Percentiles rank a stretch among this genome's conserved stretches.
phyloP scores from a whole-genome alignment of 768 basidiomycete species.

The Lentinula raphanica region DNA sequence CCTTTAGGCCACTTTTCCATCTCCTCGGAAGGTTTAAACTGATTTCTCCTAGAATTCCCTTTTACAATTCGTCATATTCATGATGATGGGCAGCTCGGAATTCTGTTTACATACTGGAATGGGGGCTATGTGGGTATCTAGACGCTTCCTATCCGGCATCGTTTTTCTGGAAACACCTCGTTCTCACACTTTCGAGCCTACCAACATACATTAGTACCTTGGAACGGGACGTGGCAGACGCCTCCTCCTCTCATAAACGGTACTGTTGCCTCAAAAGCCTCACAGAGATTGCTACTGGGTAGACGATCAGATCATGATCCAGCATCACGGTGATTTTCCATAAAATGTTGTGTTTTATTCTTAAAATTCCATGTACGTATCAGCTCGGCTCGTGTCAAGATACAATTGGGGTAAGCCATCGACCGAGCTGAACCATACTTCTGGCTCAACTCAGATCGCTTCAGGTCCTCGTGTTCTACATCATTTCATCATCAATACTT shows the following conservation, averaged over 20 bases:
- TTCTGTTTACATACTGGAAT: neutral
- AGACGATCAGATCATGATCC: neutral
- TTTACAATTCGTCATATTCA: neutral
- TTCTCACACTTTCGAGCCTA: neutral
- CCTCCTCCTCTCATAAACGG: too few species aligned
- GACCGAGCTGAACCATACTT: constrained; percentile 1
- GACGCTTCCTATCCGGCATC: neutral
- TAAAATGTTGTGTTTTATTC: neutral
- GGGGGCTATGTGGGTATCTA: neutral
- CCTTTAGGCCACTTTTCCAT: too few species aligned
- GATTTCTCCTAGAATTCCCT: neutral
- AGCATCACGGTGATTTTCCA: constrained; percentile 1
- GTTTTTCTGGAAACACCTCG: constrained; percentile 1
- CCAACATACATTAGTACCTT: neutral
- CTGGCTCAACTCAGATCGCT: constrained; percentile 4
- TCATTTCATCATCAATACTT: constrained; percentile 8
- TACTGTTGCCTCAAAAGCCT: too few species aligned
- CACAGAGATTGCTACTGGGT: too few species aligned
- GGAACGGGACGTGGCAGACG: too few species aligned
- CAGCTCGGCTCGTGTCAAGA: neutral
- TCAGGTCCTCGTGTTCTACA: constrained; percentile 7
- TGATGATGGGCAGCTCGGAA: constrained; percentile 1
- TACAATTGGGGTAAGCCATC: neutral
- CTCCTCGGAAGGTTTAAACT: neutral
- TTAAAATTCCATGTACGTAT: neutral